phyloP scores from a whole-genome alignment of 2,329 filamentous ascomycete genomes.

The Colletotrichum karsti region DNA sequence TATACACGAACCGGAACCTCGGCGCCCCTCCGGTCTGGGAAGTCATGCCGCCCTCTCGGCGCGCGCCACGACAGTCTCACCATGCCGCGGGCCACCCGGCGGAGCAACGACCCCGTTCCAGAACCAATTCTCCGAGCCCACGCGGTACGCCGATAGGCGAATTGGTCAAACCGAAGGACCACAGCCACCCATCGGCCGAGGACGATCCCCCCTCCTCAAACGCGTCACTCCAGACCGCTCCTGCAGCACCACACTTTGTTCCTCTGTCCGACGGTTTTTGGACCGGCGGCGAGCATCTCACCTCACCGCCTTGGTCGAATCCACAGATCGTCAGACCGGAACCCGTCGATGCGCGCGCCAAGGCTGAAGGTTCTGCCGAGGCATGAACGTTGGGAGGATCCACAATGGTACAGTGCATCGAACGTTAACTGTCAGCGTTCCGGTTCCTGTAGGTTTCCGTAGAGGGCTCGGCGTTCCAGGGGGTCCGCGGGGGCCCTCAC shows the following conservation, averaged over 20 bases:
- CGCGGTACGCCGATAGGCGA: too few species aligned
- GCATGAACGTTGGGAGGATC: neutral
- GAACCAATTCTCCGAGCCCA: neutral
- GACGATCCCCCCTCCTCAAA: neutral
- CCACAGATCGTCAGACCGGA: conserved; percentile 7
- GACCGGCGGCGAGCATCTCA: neutral
- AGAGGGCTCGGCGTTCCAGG: too few species aligned
- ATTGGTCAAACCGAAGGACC: too few species aligned
- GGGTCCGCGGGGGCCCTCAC: neutral
- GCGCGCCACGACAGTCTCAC: conserved; percentile 4
- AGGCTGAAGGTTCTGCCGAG: neutral
- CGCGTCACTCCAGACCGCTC: neutral
- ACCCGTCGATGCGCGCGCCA: neutral
- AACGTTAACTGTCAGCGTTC: too few species aligned
- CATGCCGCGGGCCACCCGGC: neutral
- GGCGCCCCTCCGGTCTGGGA: neutral
- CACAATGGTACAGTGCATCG: too few species aligned
- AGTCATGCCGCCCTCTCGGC: conserved; percentile 2
- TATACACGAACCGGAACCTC: neutral
- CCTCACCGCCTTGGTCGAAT: neutral
- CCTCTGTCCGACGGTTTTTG: neutral
- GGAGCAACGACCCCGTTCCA: neutral
- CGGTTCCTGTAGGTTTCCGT: too few species aligned
- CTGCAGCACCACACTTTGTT: too few species aligned
- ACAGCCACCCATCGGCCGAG: too few species aligned